Conservation (phyloP, 371 early-diverging fungal genomes). For the Apophysomyces sp. region DNA sequence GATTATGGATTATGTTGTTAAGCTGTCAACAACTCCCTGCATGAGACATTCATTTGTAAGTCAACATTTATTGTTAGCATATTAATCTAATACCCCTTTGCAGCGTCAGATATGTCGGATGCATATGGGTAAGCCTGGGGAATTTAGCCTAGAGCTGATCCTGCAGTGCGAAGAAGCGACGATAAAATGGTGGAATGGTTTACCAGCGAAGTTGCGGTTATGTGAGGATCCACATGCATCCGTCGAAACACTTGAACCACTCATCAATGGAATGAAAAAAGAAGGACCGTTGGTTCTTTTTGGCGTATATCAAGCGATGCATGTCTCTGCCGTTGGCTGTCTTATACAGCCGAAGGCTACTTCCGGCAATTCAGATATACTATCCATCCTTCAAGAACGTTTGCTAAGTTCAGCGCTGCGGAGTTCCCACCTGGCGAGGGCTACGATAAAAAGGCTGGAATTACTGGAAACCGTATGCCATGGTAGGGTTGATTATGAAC, state of each 20-base stretch:
- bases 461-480: neutral
- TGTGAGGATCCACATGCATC: neutral
- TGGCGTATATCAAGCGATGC: neutral
- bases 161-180: neutral
- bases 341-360: neutral
- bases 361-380: neutral
- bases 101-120: neutral
- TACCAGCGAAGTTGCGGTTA: neutral
- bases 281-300: neutral
- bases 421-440: neutral
- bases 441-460: neutral
- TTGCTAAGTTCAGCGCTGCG: neutral
- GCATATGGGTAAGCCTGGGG: neutral
- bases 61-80: neutral
- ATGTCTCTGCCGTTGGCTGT: neutral
- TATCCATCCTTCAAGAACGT: neutral
- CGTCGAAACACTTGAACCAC: neutral
- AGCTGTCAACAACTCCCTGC: neutral
- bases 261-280: neutral
- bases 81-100: neutral
- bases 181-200: neutral
- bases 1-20: neutral
- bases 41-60: neutral
- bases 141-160: neutral
- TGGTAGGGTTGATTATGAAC: neutral